phyloP scores from a whole-genome alignment of 768 basidiomycete genomes.

The Boletus insuetus region DNA sequence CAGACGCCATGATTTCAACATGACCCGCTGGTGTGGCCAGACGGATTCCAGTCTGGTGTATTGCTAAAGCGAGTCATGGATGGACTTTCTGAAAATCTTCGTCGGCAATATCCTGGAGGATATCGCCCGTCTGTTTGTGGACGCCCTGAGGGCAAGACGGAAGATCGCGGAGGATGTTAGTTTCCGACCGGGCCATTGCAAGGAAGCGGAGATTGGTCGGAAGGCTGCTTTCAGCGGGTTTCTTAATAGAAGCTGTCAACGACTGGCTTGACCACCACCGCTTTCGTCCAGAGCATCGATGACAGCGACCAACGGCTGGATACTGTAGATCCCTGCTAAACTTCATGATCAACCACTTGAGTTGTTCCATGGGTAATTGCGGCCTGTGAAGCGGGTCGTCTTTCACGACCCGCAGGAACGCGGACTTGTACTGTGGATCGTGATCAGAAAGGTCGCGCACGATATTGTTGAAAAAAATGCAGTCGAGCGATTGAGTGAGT shows the following conservation, averaged over 20 bases:
- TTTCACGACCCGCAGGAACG: conserved; percentile 3
- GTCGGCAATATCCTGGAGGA: background rate
- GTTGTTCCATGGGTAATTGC: conserved; percentile 5
- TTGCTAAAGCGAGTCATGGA: background rate
- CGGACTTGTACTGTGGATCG: conserved; percentile 12
- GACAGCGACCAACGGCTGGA: conserved; percentile 27
- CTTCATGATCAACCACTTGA: conserved; percentile 21
- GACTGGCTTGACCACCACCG: conserved; percentile 1
- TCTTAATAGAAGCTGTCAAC: conserved; percentile 15
- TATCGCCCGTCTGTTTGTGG: conserved; percentile 11
- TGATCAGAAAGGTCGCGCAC: conserved; percentile 23
- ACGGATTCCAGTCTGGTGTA: background rate
- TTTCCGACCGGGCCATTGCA: conserved; percentile 12
- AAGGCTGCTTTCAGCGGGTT: background rate
- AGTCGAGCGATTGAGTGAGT: too few species aligned
- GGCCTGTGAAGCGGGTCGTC: conserved; percentile 2
- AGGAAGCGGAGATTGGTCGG: conserved; percentile 1
- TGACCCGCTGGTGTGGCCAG: background rate
- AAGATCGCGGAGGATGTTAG: conserved; percentile 7
- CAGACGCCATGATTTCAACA: too few species aligned
- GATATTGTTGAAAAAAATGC: background rate
- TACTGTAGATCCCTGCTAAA: conserved; percentile 13
- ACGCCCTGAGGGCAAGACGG: conserved; percentile 5
- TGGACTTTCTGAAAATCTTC: background rate
- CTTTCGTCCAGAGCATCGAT: conserved; percentile 30